A percentile compares a stretch with the other conserved stretches of the same genome.
phyloP scores from a whole-genome alignment of 495 filamentous ascomycete genomes.

The Durotheca rogersii region DNA sequence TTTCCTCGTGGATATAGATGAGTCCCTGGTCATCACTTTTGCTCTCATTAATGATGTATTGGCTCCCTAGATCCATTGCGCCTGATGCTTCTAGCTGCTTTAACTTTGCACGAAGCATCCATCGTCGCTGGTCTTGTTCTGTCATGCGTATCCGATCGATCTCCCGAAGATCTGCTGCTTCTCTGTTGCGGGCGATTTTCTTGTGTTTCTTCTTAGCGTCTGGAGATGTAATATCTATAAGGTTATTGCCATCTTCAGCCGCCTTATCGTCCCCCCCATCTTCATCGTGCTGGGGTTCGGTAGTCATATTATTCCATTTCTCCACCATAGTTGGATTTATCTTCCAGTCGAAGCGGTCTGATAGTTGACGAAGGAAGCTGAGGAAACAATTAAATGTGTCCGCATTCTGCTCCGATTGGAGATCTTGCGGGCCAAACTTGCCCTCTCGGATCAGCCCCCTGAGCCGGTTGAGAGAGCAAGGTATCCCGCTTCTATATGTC shows the following conservation, averaged over 20 bases:
- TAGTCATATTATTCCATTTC: not conserved
- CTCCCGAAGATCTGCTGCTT: slow-evolving; percentile 49
- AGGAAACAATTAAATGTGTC: slow-evolving; percentile 1
- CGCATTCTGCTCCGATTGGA: not conserved
- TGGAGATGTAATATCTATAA: too few species aligned
- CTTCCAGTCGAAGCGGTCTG: slow-evolving; percentile 31
- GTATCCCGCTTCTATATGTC: slow-evolving; percentile 6
- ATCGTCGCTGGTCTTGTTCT: slow-evolving; percentile 52
- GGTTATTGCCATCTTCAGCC: not conserved
- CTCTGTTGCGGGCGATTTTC: slow-evolving; percentile 48
- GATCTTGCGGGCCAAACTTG: not conserved
- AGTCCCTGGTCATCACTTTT: slow-evolving; percentile 57
- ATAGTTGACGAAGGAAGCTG: slow-evolving; percentile 21
- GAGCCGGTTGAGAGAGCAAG: slow-evolving; percentile 11
- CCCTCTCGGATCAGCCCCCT: slow-evolving; percentile 16
- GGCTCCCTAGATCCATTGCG: slow-evolving; percentile 30
- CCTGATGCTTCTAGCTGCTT: slow-evolving; percentile 30
- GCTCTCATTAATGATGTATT: slow-evolving; percentile 65
- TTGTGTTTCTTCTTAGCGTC: slow-evolving; percentile 54
- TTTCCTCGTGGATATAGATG: slow-evolving; percentile 51
- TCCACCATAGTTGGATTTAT: not conserved
- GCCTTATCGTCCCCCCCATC: not conserved
- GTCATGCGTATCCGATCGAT: slow-evolving; percentile 45
- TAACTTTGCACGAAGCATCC: slow-evolving; percentile 47
- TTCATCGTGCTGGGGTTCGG: not conserved